Percentiles rank a stretch among this genome's conserved stretches.
Evolutionary conservation across 768 basidiomycete species (phyloP).

Genomic region (Boletus rubroflammeus): DNA sequence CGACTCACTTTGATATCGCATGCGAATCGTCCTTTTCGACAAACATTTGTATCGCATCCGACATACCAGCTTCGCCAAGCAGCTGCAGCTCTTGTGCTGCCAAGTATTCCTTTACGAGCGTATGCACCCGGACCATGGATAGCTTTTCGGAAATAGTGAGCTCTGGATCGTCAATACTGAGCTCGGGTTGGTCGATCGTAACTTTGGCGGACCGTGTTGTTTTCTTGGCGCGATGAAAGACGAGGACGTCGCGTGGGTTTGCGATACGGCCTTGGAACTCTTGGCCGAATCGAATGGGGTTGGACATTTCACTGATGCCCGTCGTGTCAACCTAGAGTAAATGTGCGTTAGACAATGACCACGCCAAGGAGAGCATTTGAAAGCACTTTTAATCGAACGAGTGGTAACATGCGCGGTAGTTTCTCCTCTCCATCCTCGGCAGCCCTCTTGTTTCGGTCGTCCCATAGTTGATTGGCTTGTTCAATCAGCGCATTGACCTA

Average conservation of each 20-base stretch:
- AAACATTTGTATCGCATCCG: slow-evolving; percentile 90
- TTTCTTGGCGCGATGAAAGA: slow-evolving; percentile 84
- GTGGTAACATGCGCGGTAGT: slow-evolving; percentile 73
- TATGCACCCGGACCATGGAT: slow-evolving; percentile 78
- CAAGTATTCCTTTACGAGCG: slow-evolving; percentile 88
- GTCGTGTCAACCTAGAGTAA: slow-evolving; percentile 77
- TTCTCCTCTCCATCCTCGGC: slow-evolving; percentile 59
- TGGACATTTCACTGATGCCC: slow-evolving; percentile 85
- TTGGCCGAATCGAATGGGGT: slow-evolving; percentile 95
- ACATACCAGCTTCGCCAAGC: slow-evolving; percentile 86
- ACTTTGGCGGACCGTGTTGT: slow-evolving; percentile 47
- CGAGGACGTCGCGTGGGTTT: slow-evolving; percentile 90
- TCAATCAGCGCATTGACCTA: slow-evolving; percentile 80
- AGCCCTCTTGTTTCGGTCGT: slow-evolving; percentile 36
- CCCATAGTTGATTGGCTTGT: slow-evolving; percentile 52
- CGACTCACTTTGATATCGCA: slow-evolving; percentile 78
- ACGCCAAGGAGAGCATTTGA: not conserved
- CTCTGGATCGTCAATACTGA: slow-evolving; percentile 75
- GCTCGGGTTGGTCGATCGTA: slow-evolving; percentile 69
- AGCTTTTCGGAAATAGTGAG: slow-evolving; percentile 68
- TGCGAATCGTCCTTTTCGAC: slow-evolving; percentile 97
- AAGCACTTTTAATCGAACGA: slow-evolving; percentile 76
- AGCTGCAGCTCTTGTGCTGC: slow-evolving; percentile 91
- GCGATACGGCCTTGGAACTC: slow-evolving; percentile 89
- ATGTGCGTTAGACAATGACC: not conserved